phyloP scores from a whole-genome alignment of 192 early-diverging fungal species.

The Coemansia sp. region DNA sequence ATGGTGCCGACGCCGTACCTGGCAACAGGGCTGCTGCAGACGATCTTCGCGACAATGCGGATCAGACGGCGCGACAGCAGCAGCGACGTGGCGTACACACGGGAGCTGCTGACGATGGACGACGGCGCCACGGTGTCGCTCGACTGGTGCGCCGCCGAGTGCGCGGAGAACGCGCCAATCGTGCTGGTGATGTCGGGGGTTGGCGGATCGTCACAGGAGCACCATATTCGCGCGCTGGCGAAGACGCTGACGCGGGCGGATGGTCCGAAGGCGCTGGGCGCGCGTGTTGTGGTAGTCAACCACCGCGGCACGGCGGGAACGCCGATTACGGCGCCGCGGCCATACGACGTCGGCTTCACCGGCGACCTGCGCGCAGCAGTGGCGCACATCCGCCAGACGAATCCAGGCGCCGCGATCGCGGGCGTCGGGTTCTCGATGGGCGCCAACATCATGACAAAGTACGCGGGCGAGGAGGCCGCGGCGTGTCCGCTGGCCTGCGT shows the following conservation, averaged over 20 bases:
- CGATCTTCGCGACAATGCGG: constrained; percentile 47
- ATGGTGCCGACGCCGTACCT: constrained; percentile 77
- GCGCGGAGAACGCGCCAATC: constrained; percentile 45
- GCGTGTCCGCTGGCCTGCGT: constrained; percentile 68
- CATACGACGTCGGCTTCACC: constrained; percentile 79
- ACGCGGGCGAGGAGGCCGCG: constrained; percentile 75
- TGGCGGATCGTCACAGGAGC: constrained; percentile 91
- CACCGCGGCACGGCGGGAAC: constrained; percentile 83
- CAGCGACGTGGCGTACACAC: constrained; percentile 27
- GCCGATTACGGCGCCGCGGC: constrained; percentile 68
- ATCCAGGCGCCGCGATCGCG: constrained; percentile 63
- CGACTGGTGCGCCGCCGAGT: constrained; percentile 72
- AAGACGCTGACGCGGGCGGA: constrained; percentile 52
- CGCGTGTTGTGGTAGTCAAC: constrained; percentile 80
- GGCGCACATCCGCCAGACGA: constrained; percentile 26
- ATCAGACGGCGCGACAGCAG: constrained; percentile 44
- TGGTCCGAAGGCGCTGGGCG: constrained; percentile 34
- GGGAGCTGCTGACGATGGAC: constrained; percentile 59
- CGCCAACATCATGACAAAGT: constrained; percentile 88
- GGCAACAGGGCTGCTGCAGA: constrained; percentile 76
- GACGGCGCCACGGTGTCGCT: constrained; percentile 86
- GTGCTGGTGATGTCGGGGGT: constrained; percentile 81
- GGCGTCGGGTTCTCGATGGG: constrained; percentile 91
- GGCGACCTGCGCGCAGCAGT: constrained; percentile 61
- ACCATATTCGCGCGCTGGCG: constrained; percentile 76